Percentiles rank a stretch among this genome's conserved stretches.
Evolutionary conservation across 257 asterid species (phyloP).

Genomic region (Agastache rugosa): DNA sequence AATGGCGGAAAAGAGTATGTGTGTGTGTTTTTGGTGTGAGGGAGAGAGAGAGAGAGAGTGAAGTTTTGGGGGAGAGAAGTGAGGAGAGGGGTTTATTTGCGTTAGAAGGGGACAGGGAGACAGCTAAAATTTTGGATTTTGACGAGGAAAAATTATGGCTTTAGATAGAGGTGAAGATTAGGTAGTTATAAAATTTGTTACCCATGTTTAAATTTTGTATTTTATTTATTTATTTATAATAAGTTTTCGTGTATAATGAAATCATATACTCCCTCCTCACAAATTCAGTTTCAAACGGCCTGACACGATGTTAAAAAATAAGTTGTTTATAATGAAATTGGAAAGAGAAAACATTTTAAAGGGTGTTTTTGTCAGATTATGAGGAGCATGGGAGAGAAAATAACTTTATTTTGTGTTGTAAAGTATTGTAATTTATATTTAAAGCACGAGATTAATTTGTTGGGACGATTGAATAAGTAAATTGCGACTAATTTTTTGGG

Average conservation of each 20-base stretch:
- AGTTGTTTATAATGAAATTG: no score
- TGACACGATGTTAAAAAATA: no score
- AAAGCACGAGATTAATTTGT: no score
- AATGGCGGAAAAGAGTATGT: slow-evolving; percentile 17
- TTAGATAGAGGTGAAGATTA: slow-evolving; percentile 39
- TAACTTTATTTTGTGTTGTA: no score
- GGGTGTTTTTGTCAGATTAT: no score
- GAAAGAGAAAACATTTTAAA: no score
- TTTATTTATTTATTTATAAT: background rate
- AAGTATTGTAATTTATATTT: no score
- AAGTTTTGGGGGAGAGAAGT: slow-evolving; percentile 43
- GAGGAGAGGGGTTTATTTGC: slow-evolving; percentile 69
- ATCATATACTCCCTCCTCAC: no score
- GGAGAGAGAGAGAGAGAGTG: slow-evolving; percentile 38
- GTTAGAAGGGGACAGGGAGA: slow-evolving; percentile 60
- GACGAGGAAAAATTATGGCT: slow-evolving; percentile 65
- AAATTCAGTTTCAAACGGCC: no score
- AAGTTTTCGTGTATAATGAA: background rate
- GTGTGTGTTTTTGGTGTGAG: slow-evolving; percentile 17
- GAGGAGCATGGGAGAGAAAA: no score
- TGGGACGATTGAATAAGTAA: no score
- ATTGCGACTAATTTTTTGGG: no score
- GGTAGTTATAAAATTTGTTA: slow-evolving; percentile 28
- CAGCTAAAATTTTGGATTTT: slow-evolving; percentile 65
- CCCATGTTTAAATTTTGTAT: background rate